These are phyloP conservation scores for Venturia asperata DNA, from an alignment of 2,329 filamentous ascomycete genomes.

Conservation along the genomic window DNA sequence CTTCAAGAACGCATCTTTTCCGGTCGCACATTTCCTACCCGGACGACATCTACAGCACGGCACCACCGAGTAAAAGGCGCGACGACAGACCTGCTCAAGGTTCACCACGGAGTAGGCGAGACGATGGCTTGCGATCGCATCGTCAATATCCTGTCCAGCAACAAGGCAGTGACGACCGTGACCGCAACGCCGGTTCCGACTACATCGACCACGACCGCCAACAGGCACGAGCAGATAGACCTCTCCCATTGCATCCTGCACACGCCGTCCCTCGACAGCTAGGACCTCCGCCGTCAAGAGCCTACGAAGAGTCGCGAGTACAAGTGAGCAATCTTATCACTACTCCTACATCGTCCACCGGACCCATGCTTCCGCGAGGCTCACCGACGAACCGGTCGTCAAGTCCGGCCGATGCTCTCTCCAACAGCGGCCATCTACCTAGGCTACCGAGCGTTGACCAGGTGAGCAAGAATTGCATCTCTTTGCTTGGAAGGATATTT, in stretches of 20 bases:
- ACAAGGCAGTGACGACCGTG: not conserved
- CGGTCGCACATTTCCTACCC: slow-evolving; percentile 1
- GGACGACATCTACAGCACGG: slow-evolving; percentile 1
- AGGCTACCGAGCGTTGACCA: not conserved
- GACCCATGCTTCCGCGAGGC: not conserved
- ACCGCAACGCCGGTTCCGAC: not conserved
- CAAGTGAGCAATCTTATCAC: not conserved
- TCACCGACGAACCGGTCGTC: not conserved
- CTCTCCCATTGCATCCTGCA: not conserved
- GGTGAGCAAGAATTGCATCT: not conserved
- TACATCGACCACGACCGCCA: not conserved
- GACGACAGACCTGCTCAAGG: not conserved
- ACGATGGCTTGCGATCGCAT: not conserved
- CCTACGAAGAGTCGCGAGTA: not conserved
- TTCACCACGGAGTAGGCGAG: not conserved
- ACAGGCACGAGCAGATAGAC: slow-evolving; percentile 3
- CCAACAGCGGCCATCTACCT: not conserved
- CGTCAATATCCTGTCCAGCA: slow-evolving; percentile 11
- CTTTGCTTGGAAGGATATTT: not conserved
- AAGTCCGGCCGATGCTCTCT: not conserved
- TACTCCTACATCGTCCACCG: not conserved
- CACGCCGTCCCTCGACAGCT: not conserved
- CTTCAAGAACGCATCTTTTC: slow-evolving; percentile 10
- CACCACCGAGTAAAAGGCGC: not conserved
- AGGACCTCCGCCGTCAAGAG: not conserved